A percentile compares a stretch with the other conserved stretches of the same genome.
These are phyloP conservation scores for Botrytis aclada DNA, from an alignment of 2,329 filamentous ascomycete genomes.

Conservation along the genomic window DNA sequence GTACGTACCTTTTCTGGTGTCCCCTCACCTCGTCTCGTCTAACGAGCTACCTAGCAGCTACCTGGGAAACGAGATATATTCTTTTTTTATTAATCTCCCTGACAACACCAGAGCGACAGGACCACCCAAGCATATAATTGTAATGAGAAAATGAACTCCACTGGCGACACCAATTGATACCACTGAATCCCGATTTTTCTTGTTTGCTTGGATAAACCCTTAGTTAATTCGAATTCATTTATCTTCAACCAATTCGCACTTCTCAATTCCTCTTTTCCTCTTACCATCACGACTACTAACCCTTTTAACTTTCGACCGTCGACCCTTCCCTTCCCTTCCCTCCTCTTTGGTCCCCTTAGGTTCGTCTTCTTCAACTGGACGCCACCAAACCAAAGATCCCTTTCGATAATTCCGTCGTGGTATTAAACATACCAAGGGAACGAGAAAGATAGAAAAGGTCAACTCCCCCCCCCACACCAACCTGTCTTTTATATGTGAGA, in stretches of 20 bases:
- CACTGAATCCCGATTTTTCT: slow-evolving; percentile 5
- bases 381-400: not conserved
- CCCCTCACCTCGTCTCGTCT: slow-evolving; percentile 6
- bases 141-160: slow-evolving; percentile 19
- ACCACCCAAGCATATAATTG: slow-evolving; percentile 17
- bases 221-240: slow-evolving; percentile 14
- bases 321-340: not conserved
- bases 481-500: slow-evolving; percentile 6
- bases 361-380: slow-evolving; percentile 7
- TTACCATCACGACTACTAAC: not conserved
- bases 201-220: slow-evolving; percentile 17
- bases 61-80: slow-evolving; percentile 8
- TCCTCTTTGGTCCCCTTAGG: not conserved
- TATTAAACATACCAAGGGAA: not conserved
- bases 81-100: slow-evolving; percentile 1
- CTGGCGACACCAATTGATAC: slow-evolving; percentile 18
- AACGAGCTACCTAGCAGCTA: not conserved
- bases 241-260: slow-evolving; percentile 13
- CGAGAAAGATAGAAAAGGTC: not conserved
- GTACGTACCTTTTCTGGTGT: not conserved
- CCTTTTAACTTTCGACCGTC: not conserved
- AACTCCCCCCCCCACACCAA: not conserved
- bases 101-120: slow-evolving; percentile 21
- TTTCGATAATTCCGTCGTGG: not conserved
- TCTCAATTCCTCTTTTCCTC: not conserved